These are phyloP conservation scores for Podila clonocystis DNA, from an alignment of 192 early-diverging fungal species.

Conservation along the genomic window DNA sequence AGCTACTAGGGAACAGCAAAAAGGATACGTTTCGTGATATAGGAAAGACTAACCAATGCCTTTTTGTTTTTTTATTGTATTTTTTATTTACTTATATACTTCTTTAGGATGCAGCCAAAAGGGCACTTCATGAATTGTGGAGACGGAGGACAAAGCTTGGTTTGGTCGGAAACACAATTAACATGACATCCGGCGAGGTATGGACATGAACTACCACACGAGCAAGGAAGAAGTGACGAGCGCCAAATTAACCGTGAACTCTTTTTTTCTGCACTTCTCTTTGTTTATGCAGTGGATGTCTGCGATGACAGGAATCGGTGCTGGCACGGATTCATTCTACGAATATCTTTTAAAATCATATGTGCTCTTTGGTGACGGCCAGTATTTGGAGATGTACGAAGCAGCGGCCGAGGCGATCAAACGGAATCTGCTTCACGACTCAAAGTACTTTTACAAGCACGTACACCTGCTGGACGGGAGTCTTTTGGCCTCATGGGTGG, in stretches of 20 bases:
- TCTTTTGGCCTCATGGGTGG: constrained; percentile 80
- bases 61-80: neutral
- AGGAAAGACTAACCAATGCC: neutral
- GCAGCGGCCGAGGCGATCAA: constrained; percentile 76
- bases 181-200: constrained; percentile 64
- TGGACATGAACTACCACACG: neutral
- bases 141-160: constrained; percentile 72
- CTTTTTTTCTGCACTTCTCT: neutral
- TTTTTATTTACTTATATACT: constrained; percentile 6
- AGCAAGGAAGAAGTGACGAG: no score
- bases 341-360: constrained; percentile 94
- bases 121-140: constrained; percentile 86
- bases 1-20: no score
- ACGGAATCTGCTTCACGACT: constrained; percentile 68
- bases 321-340: constrained; percentile 92
- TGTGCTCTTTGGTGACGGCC: constrained; percentile 85
- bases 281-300: constrained; percentile 70
- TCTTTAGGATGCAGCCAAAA: constrained; percentile 62
- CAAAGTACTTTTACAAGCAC: constrained; percentile 87
- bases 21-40: no score
- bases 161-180: constrained; percentile 87
- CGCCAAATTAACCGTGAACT: no score
- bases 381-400: constrained; percentile 82
- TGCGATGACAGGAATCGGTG: constrained; percentile 78
- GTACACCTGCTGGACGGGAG: constrained; percentile 81